Evolutionary conservation across 1,139 yeast species (phyloP).

Genomic region (Kodamaea arcana): DNA sequence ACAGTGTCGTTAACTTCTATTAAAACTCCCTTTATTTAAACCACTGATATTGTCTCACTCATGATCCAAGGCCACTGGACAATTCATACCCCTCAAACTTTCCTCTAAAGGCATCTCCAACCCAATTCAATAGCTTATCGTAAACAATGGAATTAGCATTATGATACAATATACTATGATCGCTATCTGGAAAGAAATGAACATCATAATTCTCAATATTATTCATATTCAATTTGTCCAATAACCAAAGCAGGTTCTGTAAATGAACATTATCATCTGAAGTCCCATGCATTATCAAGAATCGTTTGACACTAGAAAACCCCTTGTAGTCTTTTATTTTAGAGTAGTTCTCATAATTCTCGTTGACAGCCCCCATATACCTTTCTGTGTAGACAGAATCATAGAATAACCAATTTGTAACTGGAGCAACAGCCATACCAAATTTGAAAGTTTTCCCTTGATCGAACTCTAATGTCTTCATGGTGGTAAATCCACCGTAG

Average conservation of each 20-base stretch:
- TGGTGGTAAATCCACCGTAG: conserved; percentile 77
- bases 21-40: too few species aligned
- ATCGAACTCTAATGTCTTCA: conserved; percentile 73
- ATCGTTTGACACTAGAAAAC: conserved; percentile 51
- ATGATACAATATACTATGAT: conserved; percentile 76
- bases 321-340: conserved; percentile 45
- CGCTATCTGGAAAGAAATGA: conserved; percentile 90
- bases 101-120: conserved; percentile 64
- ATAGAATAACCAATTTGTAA: conserved; percentile 75
- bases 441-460: conserved; percentile 62
- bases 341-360: conserved; percentile 42
- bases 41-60: too few species aligned
- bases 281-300: conserved; percentile 89
- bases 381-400: conserved; percentile 89
- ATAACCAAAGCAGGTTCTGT: conserved; percentile 73
- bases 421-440: conserved; percentile 90
- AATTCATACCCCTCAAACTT: conserved; percentile 24
- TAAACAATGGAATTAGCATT: conserved; percentile 75
- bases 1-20: too few species aligned
- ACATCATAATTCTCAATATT: conserved; percentile 81
- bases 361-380: conserved; percentile 75
- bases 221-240: conserved; percentile 63
- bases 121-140: conserved; percentile 68
- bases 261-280: conserved; percentile 97
- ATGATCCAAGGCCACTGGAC: too few species aligned